Evolutionary conservation across 2,329 filamentous ascomycete genomes (phyloP).

Genomic region (Lecanicillium sp.): DNA sequence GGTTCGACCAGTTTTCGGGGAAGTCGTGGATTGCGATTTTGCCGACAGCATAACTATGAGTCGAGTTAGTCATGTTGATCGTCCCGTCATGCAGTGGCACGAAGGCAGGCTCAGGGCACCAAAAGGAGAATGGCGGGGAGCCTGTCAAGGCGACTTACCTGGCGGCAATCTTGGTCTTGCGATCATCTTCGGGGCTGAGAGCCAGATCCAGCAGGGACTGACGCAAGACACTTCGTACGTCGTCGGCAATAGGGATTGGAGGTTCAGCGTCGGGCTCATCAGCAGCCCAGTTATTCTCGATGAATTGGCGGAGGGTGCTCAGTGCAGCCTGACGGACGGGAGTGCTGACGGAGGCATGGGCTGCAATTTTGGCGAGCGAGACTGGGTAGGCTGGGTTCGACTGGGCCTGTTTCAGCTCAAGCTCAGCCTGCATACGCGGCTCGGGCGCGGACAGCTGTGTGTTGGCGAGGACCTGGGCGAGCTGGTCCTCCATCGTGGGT

Average conservation of each 20-base stretch:
- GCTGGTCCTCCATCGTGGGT: slow-evolving; percentile 75
- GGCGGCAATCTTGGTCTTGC: slow-evolving; percentile 82
- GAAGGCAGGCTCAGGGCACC: too few relatives aligned
- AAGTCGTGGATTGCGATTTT: slow-evolving; percentile 94
- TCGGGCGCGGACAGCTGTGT: slow-evolving; percentile 72
- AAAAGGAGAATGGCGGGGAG: neutral
- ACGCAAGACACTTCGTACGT: slow-evolving; percentile 66
- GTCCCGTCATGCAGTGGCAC: too few relatives aligned
- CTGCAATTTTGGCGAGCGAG: slow-evolving; percentile 72
- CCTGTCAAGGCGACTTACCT: slow-evolving; percentile 54
- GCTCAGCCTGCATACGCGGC: slow-evolving; percentile 79
- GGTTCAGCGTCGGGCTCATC: slow-evolving; percentile 60
- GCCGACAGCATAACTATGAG: slow-evolving; percentile 63
- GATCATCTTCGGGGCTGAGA: slow-evolving; percentile 63
- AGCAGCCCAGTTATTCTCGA: slow-evolving; percentile 76
- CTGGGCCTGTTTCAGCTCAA: slow-evolving; percentile 67
- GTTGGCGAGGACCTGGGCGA: slow-evolving; percentile 79
- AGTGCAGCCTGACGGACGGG: slow-evolving; percentile 79
- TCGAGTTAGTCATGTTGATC: slow-evolving; percentile 10
- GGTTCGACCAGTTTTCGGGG: slow-evolving; percentile 86
- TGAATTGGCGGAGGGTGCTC: slow-evolving; percentile 71
- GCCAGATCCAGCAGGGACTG: slow-evolving; percentile 70
- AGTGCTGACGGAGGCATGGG: slow-evolving; percentile 63
- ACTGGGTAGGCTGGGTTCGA: slow-evolving; percentile 65
- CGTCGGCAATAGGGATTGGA: slow-evolving; percentile 61